Base-by-base conservation (phyloP, 2,329 filamentous ascomycete genomes). In the Sphaerulina musiva region DNA sequence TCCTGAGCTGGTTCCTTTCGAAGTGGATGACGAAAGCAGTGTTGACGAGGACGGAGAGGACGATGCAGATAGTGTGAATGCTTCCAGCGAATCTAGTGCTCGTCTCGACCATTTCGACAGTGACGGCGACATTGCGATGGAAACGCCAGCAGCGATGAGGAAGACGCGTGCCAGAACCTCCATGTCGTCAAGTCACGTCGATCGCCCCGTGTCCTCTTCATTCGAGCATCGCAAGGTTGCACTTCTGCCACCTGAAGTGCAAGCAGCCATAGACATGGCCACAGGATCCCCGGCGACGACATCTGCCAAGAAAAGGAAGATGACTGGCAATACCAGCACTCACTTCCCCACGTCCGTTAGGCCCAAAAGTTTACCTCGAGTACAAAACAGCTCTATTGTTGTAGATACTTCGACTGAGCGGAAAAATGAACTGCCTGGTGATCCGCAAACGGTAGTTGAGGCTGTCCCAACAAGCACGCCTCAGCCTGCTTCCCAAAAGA, bases 291-390 rank as follows among this genome's bases (percentile, higher is more conserved):
- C 50, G 14, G 41, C 32, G n/a, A 31, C 50, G 23, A 17, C 45
- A 8, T 53, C 57, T 4, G 36, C 46, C 20, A 48, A 46, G 55
- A 66, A 64, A 51, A 64, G 66, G 2, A 68, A 66, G 53, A 65
- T 64, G 57, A 70, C 68, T 2, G 67, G 68, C 8, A 61, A 54
- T 26, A 68, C 59, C 7, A 69, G 66, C 40, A 64, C 65, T 48
- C 69, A 70, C 55, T 70, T 69, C 46, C 56, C 62, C 2, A 58
- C 53, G 14, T 38, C 42, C 7, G 32, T 44, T 12, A 46, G 32
- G 26, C 26, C 26, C 26, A 29, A 29, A 7, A 29, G 26, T 29
- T 29, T 29, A 7, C 26, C 26, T 6, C 26, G 26, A 29, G 5
- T 7, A 29, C 34, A 38, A 10, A 38, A 7, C 4, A n/a, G 10